Percentiles rank a stretch among this genome's conserved stretches.
These are phyloP conservation scores for Quercus ilex DNA, from an alignment of 306 rosid genomes.

Conservation along the genomic window DNA sequence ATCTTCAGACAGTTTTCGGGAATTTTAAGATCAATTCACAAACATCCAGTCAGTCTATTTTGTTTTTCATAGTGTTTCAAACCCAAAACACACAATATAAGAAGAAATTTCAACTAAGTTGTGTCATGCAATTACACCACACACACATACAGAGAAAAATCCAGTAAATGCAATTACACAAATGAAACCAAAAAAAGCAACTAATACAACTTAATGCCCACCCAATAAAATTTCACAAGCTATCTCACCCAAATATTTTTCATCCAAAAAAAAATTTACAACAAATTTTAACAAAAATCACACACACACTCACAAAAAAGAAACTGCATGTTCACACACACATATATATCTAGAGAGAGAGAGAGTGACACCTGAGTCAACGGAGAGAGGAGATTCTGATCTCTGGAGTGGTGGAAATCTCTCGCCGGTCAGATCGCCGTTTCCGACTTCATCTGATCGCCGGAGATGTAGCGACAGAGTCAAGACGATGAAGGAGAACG, in stretches of 20 bases:
- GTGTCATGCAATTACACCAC: neutral
- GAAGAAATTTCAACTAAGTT: neutral
- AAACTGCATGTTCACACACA: neutral
- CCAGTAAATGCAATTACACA: too few relatives aligned
- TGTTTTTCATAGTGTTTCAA: neutral
- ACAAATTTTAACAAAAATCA: neutral
- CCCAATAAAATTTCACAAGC: too few relatives aligned
- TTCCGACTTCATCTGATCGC: conserved; percentile 1
- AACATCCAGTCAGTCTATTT: neutral
- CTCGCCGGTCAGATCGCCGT: conserved; percentile 20
- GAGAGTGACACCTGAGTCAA: neutral
- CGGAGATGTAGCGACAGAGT: conserved; percentile 3
- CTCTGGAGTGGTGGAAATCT: neutral
- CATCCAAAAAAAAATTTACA: neutral
- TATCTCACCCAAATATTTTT: too few relatives aligned
- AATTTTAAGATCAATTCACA: neutral
- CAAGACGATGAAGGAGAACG: conserved; percentile 7
- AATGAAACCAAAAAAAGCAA: too few relatives aligned
- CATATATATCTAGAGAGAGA: neutral
- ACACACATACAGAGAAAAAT: too few relatives aligned
- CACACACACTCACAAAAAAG: neutral
- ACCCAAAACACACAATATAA: neutral
- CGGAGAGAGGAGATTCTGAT: conserved; percentile 7
- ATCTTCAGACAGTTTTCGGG: neutral
- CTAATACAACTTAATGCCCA: too few relatives aligned